A percentile compares a stretch with the other conserved stretches of the same genome.
Evolutionary conservation across 345 rosid genomes (phyloP).

Genomic region (Limnanthes douglasii): DNA sequence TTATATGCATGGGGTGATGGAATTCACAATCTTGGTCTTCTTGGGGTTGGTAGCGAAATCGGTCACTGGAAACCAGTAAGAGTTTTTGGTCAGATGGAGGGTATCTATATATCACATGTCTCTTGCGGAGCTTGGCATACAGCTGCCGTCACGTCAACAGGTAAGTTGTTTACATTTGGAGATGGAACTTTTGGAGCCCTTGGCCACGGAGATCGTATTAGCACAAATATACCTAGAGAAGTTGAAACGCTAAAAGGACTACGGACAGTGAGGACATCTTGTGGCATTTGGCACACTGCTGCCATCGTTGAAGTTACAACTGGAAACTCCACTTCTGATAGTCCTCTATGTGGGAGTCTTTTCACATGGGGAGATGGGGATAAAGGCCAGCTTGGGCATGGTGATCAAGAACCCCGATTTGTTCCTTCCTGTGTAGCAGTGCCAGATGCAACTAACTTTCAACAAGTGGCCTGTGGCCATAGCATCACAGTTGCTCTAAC

Average conservation of each 20-base stretch:
- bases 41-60: conserved; percentile 29
- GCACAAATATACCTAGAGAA: conserved; percentile 34
- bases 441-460: conserved; percentile 29
- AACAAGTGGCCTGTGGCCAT: conserved; percentile 51
- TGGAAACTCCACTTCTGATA: conserved; percentile 12
- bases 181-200: conserved; percentile 56
- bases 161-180: conserved; percentile 47
- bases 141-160: conserved; percentile 32
- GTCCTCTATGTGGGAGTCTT: conserved; percentile 25
- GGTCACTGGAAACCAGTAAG: conserved; percentile 37
- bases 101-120: conserved; percentile 26
- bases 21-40: conserved; percentile 26
- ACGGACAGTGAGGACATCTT: conserved; percentile 27
- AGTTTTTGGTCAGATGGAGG: conserved; percentile 34
- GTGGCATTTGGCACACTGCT: conserved; percentile 68
- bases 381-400: conserved; percentile 50
- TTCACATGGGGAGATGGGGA: conserved; percentile 67
- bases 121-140: conserved; percentile 71
- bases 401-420: conserved; percentile 30
- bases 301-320: conserved; percentile 32
- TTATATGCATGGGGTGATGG: conserved; percentile 47
- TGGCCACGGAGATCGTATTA: conserved; percentile 45
- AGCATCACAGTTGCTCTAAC: conserved; percentile 41
- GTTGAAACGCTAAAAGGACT: conserved; percentile 33
- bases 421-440: conserved; percentile 32